A percentile compares a stretch with the other conserved stretches of the same genome.
These are phyloP conservation scores for Sphenostylis stenocarpa DNA, from an alignment of 306 rosid genomes.

Conservation along the genomic window DNA sequence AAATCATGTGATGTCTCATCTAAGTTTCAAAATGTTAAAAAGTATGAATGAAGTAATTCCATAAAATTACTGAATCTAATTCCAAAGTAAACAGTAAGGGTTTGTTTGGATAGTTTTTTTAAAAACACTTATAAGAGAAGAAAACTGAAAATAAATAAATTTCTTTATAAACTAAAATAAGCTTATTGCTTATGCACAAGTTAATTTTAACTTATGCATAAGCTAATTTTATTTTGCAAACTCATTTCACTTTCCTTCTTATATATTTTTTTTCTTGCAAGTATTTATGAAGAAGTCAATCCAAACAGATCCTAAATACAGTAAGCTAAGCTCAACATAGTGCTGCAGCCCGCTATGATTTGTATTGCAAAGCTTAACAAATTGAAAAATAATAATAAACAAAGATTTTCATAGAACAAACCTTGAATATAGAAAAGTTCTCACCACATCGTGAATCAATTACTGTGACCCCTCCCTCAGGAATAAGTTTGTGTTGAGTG, in stretches of 20 bases:
- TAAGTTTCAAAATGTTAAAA: slow-evolving; percentile 18
- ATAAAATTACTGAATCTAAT: slow-evolving; percentile 16
- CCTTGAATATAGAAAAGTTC: slow-evolving; percentile 90
- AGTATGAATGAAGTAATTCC: neutral
- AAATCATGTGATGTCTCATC: neutral
- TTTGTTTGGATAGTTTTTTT: no score
- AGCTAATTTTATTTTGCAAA: no score
- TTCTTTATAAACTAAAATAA: neutral
- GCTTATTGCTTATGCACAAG: no score
- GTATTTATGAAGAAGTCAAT: neutral
- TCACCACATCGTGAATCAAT: slow-evolving; percentile 98
- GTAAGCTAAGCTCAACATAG: slow-evolving; percentile 16
- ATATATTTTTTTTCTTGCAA: neutral
- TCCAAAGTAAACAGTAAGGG: slow-evolving; percentile 3
- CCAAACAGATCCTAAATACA: neutral
- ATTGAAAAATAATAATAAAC: slow-evolving; percentile 13
- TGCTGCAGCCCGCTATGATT: slow-evolving; percentile 23
- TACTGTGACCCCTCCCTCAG: slow-evolving; percentile 72
- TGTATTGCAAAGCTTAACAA: neutral
- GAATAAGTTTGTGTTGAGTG: slow-evolving; percentile 87
- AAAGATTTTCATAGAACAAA: slow-evolving; percentile 42
- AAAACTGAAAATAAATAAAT: no score
- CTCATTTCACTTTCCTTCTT: neutral
- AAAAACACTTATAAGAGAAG: neutral
- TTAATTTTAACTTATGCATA: no score